These are phyloP conservation scores for Coccinonectria pachysandricola DNA, from an alignment of 2,329 filamentous ascomycete genomes.

Conservation along the genomic window DNA sequence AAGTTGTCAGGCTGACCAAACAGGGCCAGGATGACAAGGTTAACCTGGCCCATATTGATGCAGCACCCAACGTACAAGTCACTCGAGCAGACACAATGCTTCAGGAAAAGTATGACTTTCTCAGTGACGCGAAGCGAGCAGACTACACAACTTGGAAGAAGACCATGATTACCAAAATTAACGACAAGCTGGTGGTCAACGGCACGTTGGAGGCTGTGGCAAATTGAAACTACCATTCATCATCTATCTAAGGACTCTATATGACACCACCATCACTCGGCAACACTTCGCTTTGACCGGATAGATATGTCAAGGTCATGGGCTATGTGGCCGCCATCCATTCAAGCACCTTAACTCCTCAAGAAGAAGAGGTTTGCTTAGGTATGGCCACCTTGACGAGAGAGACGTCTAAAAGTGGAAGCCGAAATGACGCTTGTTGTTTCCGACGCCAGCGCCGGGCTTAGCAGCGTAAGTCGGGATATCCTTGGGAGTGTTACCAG, in stretches of 20 bases:
- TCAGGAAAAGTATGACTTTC: slow-evolving; percentile 61
- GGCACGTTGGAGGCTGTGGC: slow-evolving; percentile 27
- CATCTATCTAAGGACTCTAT: too few species aligned
- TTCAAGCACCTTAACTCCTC: too few species aligned
- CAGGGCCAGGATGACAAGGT: slow-evolving; percentile 26
- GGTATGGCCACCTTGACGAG: too few species aligned
- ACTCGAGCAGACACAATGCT: slow-evolving; percentile 59
- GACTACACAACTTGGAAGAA: slow-evolving; percentile 58
- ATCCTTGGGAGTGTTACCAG: slow-evolving; percentile 1
- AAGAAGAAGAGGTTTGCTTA: too few species aligned
- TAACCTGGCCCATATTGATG: slow-evolving; percentile 25
- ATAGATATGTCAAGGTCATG: too few species aligned
- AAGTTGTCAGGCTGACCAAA: slow-evolving; percentile 33
- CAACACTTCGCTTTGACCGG: too few species aligned
- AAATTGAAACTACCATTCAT: too few species aligned
- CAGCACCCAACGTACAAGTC: slow-evolving; percentile 27
- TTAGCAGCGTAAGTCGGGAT: slow-evolving; percentile 10
- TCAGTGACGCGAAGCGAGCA: slow-evolving; percentile 51
- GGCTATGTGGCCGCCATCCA: too few species aligned
- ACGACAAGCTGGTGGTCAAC: slow-evolving; percentile 26
- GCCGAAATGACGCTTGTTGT: too few species aligned
- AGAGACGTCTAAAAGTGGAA: too few species aligned
- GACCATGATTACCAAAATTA: slow-evolving; percentile 45
- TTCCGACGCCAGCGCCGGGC: slow-evolving; percentile 1
- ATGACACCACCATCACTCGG: too few species aligned